Conservation (phyloP, 495 filamentous ascomycete species). For the Talaromyces wortmannii region DNA sequence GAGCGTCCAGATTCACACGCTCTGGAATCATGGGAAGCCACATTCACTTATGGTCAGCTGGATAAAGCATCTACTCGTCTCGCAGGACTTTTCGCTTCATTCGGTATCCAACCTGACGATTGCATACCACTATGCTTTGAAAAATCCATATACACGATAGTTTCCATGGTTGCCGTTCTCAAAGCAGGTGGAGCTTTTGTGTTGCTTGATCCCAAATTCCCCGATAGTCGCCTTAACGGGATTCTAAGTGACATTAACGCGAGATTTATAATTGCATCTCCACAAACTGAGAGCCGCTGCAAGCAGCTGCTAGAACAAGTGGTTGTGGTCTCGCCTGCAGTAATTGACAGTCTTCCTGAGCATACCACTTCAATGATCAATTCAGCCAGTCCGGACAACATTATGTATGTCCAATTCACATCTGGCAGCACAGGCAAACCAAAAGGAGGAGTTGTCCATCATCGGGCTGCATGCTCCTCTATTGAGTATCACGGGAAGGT, state of each 20-base stretch:
- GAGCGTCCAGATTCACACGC: conserved; percentile 13
- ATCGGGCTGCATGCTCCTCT: conserved; percentile 20
- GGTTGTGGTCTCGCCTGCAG: conserved; percentile 14
- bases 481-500: background rate
- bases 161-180: conserved; percentile 36
- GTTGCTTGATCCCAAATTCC: conserved; percentile 30
- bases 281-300: background rate
- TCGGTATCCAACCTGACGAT: conserved; percentile 17
- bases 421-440: conserved; percentile 33
- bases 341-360: conserved; percentile 12
- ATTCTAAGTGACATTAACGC: conserved; percentile 14
- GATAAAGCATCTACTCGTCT: conserved; percentile 18
- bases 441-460: conserved; percentile 34
- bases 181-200: conserved; percentile 40
- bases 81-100: conserved; percentile 15
- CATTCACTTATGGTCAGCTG: conserved; percentile 20
- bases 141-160: conserved; percentile 31
- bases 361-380: background rate
- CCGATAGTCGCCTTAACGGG: conserved; percentile 17
- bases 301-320: conserved; percentile 21
- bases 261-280: conserved; percentile 13
- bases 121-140: conserved; percentile 36
- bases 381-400: background rate
- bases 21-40: conserved; percentile 15
- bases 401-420: conserved; percentile 21